Base-by-base conservation (phyloP, 139 green algal genomes). In the Bryopsis sp. region DNA sequence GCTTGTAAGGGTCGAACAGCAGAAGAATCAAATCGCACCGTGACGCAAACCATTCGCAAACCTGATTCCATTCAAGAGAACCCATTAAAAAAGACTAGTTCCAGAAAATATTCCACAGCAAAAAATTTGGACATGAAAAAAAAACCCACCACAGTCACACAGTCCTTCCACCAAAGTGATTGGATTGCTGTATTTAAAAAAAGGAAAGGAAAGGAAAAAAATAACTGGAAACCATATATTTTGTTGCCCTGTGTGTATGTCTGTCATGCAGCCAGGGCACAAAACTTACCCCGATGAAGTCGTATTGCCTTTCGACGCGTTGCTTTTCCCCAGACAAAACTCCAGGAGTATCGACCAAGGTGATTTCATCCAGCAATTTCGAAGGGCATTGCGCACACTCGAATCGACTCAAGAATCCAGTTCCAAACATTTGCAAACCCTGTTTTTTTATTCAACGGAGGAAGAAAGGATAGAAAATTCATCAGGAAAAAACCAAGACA, bases 1-100 rank as follows among this genome's bases (percentile, higher is more conserved):
- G 78, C 88, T 98, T 99, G 84, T 95, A 85, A 35, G 94, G 92
- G 78, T 99, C 94, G 75, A 98, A 98, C 5, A 99, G 85, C 74
- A 99, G 82, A 63, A 99, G 86, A 67, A 98, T 96, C 74, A 98
- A 77, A 77, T 98, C 93, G 76, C 80, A 90, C 38, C 95, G 86
- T 19, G 79, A 76, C 1, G 93, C 93, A 78, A 98, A 98, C 87
- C 86, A 94, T 77, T 84, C 81, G 73, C 83, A 90, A 24, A 96
- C 89, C 35, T 92, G 43, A 11, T n/a, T 26, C 11, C 43, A 60
- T 32, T 47, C 15, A 54, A 54, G 15, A 54, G 43, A 11, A 54
- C 43, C 11, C 43, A 54, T 26, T 26, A 54, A 11, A 11, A 54
- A 26, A 19, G 43, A 54, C 15, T 54, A 19, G 43, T 54, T 11